Conservation (phyloP, 805 yeast species). For the Saccharomycopsis microspora region DNA sequence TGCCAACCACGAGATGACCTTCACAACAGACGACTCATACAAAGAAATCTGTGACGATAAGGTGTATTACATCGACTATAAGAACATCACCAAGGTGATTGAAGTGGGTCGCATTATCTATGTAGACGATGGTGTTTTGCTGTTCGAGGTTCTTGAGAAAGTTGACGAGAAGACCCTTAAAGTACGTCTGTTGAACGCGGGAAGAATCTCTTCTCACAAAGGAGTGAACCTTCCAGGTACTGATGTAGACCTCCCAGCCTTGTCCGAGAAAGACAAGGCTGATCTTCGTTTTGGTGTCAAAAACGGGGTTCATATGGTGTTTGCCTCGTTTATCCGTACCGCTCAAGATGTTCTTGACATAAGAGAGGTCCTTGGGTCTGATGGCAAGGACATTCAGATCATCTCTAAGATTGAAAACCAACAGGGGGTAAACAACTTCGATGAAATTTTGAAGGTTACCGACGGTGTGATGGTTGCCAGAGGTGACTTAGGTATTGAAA, state of each 20-base stretch:
- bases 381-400: slow-evolving; percentile 92
- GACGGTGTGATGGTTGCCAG: slow-evolving; percentile 99
- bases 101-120: slow-evolving; percentile 80
- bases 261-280: slow-evolving; percentile 89
- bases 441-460: slow-evolving; percentile 85
- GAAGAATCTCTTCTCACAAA: slow-evolving; percentile 93
- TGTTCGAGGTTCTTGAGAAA: slow-evolving; percentile 84
- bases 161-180: slow-evolving; percentile 70
- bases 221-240: slow-evolving; percentile 99
- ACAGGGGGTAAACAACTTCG: slow-evolving; percentile 99
- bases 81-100: slow-evolving; percentile 92
- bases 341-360: slow-evolving; percentile 84
- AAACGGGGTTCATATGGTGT: slow-evolving; percentile 96
- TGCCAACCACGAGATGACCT: slow-evolving; percentile 81
- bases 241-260: slow-evolving; percentile 96
- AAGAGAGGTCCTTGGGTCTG: slow-evolving; percentile 93
- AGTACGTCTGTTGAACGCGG: slow-evolving; percentile 86
- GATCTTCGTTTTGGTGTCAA: slow-evolving; percentile 93
- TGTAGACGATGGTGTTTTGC: slow-evolving; percentile 95
- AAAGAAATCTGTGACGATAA: slow-evolving; percentile 62
- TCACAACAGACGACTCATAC: slow-evolving; percentile 83
- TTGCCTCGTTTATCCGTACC: slow-evolving; percentile 96
- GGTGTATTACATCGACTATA: slow-evolving; percentile 85
- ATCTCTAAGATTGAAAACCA: slow-evolving; percentile 97
- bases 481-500: slow-evolving; percentile 99